Base-by-base conservation (phyloP, 345 rosid species). In the Atalantia buxifolia region DNA sequence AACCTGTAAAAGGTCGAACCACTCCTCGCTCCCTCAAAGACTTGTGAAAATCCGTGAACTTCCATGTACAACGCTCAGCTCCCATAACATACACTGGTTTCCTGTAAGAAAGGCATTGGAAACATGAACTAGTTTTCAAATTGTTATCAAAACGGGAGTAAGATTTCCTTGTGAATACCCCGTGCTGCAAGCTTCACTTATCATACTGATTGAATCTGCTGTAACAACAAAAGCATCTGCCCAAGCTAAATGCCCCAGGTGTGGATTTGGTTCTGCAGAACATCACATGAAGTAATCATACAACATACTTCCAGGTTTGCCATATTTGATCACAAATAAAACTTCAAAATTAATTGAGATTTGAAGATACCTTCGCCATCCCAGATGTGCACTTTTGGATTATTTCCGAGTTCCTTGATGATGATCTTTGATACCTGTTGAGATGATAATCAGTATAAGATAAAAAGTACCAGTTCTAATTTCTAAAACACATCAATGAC, bases 231-330 rank as follows among this genome's bases (percentile, higher is more conserved):
- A 96, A 71, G 99, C 95, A 92, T 94, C 98, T 24, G 93, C 99
- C 99, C 99, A 96, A 66, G 99, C 99, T 85, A 94, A 85, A 86
- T 96, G 93, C 53, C 98, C 98, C 93, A 89, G 88, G 36, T 92
- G 90, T 4, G 98, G 97, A 85, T 92, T 85, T 78, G 99, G 97
- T 77, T 92, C 98, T 96, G 90, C 64, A 89, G 53, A 69, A 38
- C 19, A 72, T 53, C 67, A 83, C 36, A 79, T 57, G 55, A 73
- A 78, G 79, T 60, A 78, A 27, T 64, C 60, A 79, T 78, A 62
- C 73, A 67, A 85, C 48, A 64, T n/a, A 45, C 22, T 65, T 57
- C 10, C 22, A 48, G 50, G 45, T 10, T 48, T 66, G n/a, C 8
- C 69, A 66, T 71, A 69, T 71, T 75, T 77, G 64, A 75, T 61